Base-by-base conservation (phyloP, 306 rosid genomes). In the Quercus glauca region DNA sequence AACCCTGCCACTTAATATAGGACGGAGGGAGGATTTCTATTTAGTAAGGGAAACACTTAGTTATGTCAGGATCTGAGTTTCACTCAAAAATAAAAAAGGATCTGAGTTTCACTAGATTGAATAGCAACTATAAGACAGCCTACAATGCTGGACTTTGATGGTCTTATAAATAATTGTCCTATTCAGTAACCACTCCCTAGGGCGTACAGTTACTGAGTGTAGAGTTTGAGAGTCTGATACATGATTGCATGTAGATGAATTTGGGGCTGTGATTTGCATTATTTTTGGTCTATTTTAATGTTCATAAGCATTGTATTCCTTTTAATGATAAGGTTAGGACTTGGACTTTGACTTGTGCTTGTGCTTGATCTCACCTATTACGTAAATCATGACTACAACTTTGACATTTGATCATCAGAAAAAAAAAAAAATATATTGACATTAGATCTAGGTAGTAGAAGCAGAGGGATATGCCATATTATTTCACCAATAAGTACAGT, bases 381-480 rank as follows among this genome's bases (percentile, higher is more conserved):
- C 43, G 6, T 28, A 14, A 26, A 5, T 68, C 76, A 28, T 79
- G 60, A 83, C 69, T 29, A 17, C 78, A 65, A 2, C 41, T 78
- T 74, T 57, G 82, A 78, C 80, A 69, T 73, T 73, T n/a, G 21
- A 41, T 41, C 0, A 41, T 8, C 3, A 8, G 8, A 37, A 8
- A 37, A 37, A 37, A 37, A 1, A 35, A 35, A 35, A 0, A 35
- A 41, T n/a, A 2, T 28, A 74, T 69, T 67, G 79, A 78, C 77
- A 69, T 78, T 73, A 9, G 21, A 70, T 17, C 49, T n/a, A 6
- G 68, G 51, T 7, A 41, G 45, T 45, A 15, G 74, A 45, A 33
- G 41, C 67, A 69, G 25, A 6, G 55, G 19, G 65, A 43, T 57
- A 61, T 78, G 68, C 72, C 49, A 45, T 31, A 8, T 71, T 10